Evolutionary conservation across 371 early-diverging fungal species (phyloP).

Genomic region (Mucor circinelloides): DNA sequence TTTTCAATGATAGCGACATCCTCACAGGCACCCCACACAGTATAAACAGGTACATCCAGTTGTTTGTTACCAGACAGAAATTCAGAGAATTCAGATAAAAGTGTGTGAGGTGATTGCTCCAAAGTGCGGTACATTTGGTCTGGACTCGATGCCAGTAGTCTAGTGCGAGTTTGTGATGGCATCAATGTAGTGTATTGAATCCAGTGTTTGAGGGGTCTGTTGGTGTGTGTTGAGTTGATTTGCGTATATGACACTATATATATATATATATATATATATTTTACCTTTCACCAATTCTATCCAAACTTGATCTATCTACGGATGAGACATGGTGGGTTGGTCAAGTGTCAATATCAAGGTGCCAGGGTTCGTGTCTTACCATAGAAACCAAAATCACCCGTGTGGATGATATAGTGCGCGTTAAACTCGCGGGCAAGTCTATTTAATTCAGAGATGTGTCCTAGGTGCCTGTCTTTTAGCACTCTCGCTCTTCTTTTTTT

Average conservation of each 20-base stretch:
- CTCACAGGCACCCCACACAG: slow-evolving; percentile 72
- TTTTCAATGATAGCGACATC: slow-evolving; percentile 67
- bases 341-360: background rate
- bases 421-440: slow-evolving; percentile 60
- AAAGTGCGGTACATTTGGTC: slow-evolving; percentile 54
- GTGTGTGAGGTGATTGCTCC: slow-evolving; percentile 47
- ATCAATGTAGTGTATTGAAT: slow-evolving; percentile 67
- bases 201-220: slow-evolving; percentile 64
- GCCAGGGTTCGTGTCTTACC: slow-evolving; percentile 32
- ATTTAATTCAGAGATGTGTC: slow-evolving; percentile 67
- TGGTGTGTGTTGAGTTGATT: background rate
- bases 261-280: background rate
- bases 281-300: slow-evolving; percentile 64
- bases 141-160: slow-evolving; percentile 42
- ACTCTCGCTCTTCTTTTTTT: background rate
- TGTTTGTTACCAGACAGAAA: slow-evolving; percentile 48
- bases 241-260: too few species aligned
- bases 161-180: slow-evolving; percentile 47
- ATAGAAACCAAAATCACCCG: slow-evolving; percentile 74
- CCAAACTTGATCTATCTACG: slow-evolving; percentile 56
- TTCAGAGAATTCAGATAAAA: slow-evolving; percentile 60
- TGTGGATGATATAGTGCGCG: slow-evolving; percentile 65
- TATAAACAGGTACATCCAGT: slow-evolving; percentile 65
- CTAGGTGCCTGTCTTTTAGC: slow-evolving; percentile 21
- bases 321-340: background rate